phyloP scores from a whole-genome alignment of 805 yeast genomes.

The Pichia kluyveri region DNA sequence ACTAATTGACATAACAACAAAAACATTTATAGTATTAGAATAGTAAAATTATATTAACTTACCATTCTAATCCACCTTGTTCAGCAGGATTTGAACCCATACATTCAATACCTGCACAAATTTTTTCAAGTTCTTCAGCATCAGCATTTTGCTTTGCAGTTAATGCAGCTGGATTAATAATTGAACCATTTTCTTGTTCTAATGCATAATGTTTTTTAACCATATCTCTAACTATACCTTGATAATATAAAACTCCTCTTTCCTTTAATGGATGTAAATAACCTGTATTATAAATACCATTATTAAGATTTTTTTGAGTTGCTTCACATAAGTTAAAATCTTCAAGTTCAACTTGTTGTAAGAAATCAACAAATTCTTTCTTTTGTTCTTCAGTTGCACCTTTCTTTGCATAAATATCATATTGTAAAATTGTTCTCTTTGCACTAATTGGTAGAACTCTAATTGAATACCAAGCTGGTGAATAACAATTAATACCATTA shows the following conservation, averaged over 20 bases:
- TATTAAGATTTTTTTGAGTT: conserved; percentile 54
- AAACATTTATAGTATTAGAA: too few species aligned
- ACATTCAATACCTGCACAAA: conserved; percentile 45
- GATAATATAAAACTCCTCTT: conserved; percentile 50
- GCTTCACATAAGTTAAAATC: conserved; percentile 51
- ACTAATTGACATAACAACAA: too few species aligned
- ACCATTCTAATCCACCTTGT: conserved; percentile 21
- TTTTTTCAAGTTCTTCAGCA: conserved; percentile 40
- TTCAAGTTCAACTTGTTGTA: conserved; percentile 54
- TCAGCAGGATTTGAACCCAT: conserved; percentile 32
- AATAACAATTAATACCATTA: conserved; percentile 54
- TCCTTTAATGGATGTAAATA: conserved; percentile 52
- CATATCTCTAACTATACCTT: conserved; percentile 46
- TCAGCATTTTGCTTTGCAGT: conserved; percentile 33
- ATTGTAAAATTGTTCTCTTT: conserved; percentile 46
- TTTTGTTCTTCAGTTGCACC: conserved; percentile 43
- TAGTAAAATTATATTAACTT: background rate
- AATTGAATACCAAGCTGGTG: conserved; percentile 60
- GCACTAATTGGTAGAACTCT: conserved; percentile 49
- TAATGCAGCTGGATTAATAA: conserved; percentile 43
- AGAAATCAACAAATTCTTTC: conserved; percentile 55
- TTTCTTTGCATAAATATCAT: conserved; percentile 53
- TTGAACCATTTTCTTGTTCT: conserved; percentile 37
- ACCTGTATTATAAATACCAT: conserved; percentile 52
- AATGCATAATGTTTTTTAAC: conserved; percentile 42